Conservation (phyloP, 1,284 basidiomycete species). For the Takashimella tepidaria region DNA sequence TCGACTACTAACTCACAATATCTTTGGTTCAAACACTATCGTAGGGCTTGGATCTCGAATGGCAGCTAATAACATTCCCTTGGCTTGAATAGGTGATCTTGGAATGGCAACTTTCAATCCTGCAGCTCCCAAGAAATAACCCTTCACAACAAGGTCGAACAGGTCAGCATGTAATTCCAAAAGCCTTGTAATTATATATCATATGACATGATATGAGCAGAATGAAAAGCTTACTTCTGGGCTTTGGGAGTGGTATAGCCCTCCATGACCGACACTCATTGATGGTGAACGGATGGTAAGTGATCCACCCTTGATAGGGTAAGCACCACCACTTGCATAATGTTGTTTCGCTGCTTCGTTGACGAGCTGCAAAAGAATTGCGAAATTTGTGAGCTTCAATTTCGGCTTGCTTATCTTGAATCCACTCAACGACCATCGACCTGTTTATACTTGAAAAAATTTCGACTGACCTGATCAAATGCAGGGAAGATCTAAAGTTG, state of each 20-base stretch:
- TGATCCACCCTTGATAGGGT: conserved; percentile 59
- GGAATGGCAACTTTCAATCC: conserved; percentile 92
- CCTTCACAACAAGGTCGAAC: conserved; percentile 43
- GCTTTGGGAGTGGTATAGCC: conserved; percentile 88
- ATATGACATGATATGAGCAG: too few relatives aligned
- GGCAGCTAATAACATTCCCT: conserved; percentile 76
- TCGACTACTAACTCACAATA: conserved; percentile 23
- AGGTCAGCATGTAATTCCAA: too few relatives aligned
- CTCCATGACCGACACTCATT: conserved; percentile 89
- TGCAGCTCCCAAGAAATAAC: conserved; percentile 84
- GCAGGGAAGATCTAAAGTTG: conserved; percentile 70
- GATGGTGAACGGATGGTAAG: conserved; percentile 83
- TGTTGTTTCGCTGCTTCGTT: conserved; percentile 93
- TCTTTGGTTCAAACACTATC: conserved; percentile 90
- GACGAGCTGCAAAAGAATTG: conserved; percentile 61
- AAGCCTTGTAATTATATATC: too few relatives aligned
- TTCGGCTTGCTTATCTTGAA: neutral
- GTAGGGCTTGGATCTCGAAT: conserved; percentile 90
- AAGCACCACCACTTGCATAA: conserved; percentile 81
- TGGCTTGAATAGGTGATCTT: conserved; percentile 88
- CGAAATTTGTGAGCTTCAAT: too few relatives aligned
- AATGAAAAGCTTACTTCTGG: conserved; percentile 55
- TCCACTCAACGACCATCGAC: neutral
- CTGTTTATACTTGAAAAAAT: neutral
- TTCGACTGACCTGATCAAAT: conserved; percentile 69